Evolutionary conservation across 306 rosid species (phyloP).

Genomic region (Quercus aquifolioides): DNA sequence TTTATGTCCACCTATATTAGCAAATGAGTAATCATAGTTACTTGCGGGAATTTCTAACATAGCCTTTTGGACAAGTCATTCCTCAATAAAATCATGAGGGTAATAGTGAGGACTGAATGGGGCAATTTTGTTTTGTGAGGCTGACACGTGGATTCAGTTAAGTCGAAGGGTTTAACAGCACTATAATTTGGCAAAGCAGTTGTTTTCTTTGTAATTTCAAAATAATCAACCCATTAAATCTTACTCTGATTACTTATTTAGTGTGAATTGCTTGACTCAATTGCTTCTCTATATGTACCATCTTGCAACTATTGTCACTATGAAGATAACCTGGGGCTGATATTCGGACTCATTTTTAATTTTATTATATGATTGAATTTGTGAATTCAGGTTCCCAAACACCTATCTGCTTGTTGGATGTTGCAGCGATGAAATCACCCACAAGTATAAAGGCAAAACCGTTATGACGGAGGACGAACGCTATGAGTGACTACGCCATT

Average conservation of each 20-base stretch:
- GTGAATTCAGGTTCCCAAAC: conserved; percentile 66
- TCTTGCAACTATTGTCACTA: not conserved
- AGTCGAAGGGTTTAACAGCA: not conserved
- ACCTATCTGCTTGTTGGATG: conserved; percentile 86
- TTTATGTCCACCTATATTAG: not conserved
- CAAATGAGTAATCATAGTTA: not conserved
- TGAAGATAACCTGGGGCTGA: not conserved
- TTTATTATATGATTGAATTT: conserved; percentile 3
- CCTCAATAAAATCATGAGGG: not conserved
- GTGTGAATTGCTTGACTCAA: not conserved
- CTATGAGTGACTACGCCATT: conserved; percentile 94
- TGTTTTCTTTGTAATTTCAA: not conserved
- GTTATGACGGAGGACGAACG: conserved; percentile 93
- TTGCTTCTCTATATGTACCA: not conserved
- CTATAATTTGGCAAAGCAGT: not conserved
- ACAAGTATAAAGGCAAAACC: conserved; percentile 88
- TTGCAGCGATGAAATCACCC: conserved; percentile 81
- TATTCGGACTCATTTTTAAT: not conserved
- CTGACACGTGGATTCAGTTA: not conserved
- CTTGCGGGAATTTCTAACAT: not conserved
- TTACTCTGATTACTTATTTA: not conserved
- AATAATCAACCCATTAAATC: not conserved
- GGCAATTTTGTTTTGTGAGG: not conserved
- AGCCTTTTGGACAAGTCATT: not conserved
- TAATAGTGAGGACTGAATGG: not conserved